Base-by-base conservation (phyloP, 441 rosid species). In the Erodium trifolium region DNA sequence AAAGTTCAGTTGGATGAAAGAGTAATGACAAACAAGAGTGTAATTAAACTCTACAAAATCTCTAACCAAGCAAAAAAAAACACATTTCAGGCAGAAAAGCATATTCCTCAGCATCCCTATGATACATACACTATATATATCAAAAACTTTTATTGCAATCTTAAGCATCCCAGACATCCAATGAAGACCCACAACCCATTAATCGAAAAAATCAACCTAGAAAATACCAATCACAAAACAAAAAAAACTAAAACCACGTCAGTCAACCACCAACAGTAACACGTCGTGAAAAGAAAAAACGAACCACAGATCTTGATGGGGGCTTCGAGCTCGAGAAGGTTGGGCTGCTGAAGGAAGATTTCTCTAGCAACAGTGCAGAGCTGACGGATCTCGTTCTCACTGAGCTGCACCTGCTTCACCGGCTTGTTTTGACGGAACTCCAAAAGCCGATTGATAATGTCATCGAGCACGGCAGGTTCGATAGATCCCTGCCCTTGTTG, bases 271-370 rank as follows among this genome's bases (percentile, higher is more conserved):
- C 34, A 31, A 31, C 34, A 31, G 34, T 31, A 31, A 2, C 34
- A 31, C 34, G 3, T 31, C 1, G 41, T 2, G 41, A 9, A 7
- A 37, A 57, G 14, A 16, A 57, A 57, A 5, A 37, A 12, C 67
- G 64, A 81, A 93, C 98, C 98, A 67, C 98, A 90, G 92, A 93
- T 89, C 92, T 93, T 90, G 81, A 93, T 87, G 73, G 98, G 98
- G 51, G 98, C 97, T 75, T 88, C 91, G 49, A 93, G 93, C 76
- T 89, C 98, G 35, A 93, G 96, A 69, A 93, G 98, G 78, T 78
- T 88, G 37, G 98, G 94, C 73, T 93, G 98, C 10, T 83, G 89
- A 72, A 93, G 92, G 66, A 93, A 89, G 68, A 93, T 86, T 70
- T 87, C 89, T 71, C 78, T 79, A 34, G 97, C 82, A 6, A 82